Base-by-base conservation (phyloP, 148 eudicot genomes). In the Nepenthes mirabilis region DNA sequence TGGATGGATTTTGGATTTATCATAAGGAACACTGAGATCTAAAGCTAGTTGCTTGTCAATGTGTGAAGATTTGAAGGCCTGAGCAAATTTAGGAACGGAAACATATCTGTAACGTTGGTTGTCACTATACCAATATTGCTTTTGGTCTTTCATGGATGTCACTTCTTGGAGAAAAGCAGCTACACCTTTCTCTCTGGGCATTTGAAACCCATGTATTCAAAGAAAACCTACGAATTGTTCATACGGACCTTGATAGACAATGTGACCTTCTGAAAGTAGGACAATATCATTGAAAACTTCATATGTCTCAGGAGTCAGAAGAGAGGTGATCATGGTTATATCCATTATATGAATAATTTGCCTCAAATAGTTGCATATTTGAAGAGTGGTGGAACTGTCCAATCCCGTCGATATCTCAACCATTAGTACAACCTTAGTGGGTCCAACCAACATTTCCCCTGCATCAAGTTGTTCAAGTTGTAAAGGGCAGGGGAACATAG, bases 401-500 rank as follows among this genome's bases (percentile, higher is more conserved):
- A 88, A 72, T 1, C 96, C 96, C 10, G 88, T 83, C 5, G 96
- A 88, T 60, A 88, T 85, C 61, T 83, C 91, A 54, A 85, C 96
- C 96, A 88, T 88, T 45, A 76, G 65, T 23, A 82, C 57, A 43
- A 72, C 88, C 72, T 72, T 88, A 34, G 91, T 84, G 11, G 96
- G 91, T n/a, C 96, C 96, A 37, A 79, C 96, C 62, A 88, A 67
- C 96, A 88, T 88, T 72, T 88, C 96, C 14, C 96, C 96, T 88
- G 76, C 60, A 68, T 37, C 54, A 36, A 11, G 11, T 11, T 49
- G 12, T 6, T 6, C 10, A 49, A 49, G 13, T 4, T 40, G 45
- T 40, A 3, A 40, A 40, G 45, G 8, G 8, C 45, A 1, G 23
- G 23, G 23, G 23, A 35, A 9, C 56, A 62, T 23, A 49, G 48